A percentile compares a stretch with the other conserved stretches of the same genome.
Conservation (phyloP, 345 rosid species). For the rapeseed (Brassica napus) region Da-Ae NC_063442.1:29821501-29822000, state of each 20-base stretch:
- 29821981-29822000: not conserved
- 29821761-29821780: not conserved
- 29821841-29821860: not conserved
- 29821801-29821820: not conserved
- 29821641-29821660: not conserved
- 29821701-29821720: not conserved
- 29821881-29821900: not conserved
- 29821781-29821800: not conserved
- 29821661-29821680: not conserved
- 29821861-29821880: not conserved
- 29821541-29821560: not conserved
- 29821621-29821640: not conserved
- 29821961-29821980: not conserved
- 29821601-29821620: not conserved
- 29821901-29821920: not conserved
- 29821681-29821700: not conserved
- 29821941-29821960: not conserved
- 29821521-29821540: not conserved
- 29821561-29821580: not conserved
- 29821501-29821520: not conserved
- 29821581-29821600: not conserved
- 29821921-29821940: not conserved
- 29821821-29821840: not conserved
- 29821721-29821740: not conserved
- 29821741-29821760: not conserved